These are phyloP conservation scores for Huntiella omanensis DNA, from an alignment of 2,329 filamentous ascomycete species.

Conservation along the genomic window DNA sequence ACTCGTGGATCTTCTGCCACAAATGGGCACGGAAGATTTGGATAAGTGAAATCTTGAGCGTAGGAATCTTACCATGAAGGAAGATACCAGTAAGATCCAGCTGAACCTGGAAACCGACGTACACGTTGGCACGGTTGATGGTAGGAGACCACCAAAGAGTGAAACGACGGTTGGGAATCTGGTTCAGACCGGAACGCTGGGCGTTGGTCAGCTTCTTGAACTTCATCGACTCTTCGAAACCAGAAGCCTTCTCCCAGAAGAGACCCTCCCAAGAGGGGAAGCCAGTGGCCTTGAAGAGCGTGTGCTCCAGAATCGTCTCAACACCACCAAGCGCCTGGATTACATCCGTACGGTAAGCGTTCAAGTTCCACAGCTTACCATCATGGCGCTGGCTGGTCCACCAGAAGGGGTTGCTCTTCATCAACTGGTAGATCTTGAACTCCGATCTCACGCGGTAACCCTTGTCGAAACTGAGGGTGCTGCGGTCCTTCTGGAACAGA, in stretches of 20 bases:
- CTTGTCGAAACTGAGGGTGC: constrained; percentile 94
- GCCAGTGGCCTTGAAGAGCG: constrained; percentile 87
- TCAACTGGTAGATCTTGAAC: constrained; percentile 95
- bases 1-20: constrained; percentile 99
- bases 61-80: constrained; percentile 96
- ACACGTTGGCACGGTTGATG: constrained; percentile 90
- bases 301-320: constrained; percentile 94
- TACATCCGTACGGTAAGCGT: constrained; percentile 87
- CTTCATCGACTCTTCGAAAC: constrained; percentile 58
- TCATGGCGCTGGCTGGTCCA: constrained; percentile 97
- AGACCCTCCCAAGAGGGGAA: constrained; percentile 95
- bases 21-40: constrained; percentile 99
- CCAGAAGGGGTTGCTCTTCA: constrained; percentile 99
- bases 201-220: constrained; percentile 99
- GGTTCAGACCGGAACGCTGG: constrained; percentile 87
- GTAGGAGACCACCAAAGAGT: constrained; percentile 94
- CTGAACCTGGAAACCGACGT: constrained; percentile 98
- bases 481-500: constrained; percentile 94
- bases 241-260: constrained; percentile 60
- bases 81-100: constrained; percentile 96
- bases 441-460: constrained; percentile 89
- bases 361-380: constrained; percentile 93
- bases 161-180: constrained; percentile 96
- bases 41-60: constrained; percentile 90
- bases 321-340: constrained; percentile 94